Evolutionary conservation across 768 basidiomycete genomes (phyloP).

Genomic region (Baorangia bicolor): DNA sequence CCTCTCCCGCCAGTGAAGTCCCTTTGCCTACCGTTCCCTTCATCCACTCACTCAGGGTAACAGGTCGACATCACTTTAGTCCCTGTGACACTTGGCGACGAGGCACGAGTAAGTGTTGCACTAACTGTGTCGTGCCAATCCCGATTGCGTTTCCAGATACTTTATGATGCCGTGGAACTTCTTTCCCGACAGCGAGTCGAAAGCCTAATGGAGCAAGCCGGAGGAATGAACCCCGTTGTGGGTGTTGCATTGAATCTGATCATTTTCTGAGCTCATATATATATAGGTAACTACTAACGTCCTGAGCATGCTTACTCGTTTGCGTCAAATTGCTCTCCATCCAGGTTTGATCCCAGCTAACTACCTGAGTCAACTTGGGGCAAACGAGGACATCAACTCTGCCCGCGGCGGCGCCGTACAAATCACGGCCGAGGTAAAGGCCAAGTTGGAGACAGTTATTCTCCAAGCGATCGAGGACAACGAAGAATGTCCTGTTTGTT

Average conservation of each 20-base stretch:
- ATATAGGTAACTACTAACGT: conserved; percentile 65
- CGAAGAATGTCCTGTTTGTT: conserved; percentile 83
- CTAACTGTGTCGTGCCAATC: not conserved
- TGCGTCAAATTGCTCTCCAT: conserved; percentile 81
- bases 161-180: conserved; percentile 71
- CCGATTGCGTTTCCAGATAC: conserved; percentile 35
- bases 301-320: conserved; percentile 79
- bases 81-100: conserved; percentile 60
- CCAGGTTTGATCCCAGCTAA: conserved; percentile 69
- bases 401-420: conserved; percentile 26
- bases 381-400: conserved; percentile 27
- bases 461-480: conserved; percentile 72
- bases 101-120: conserved; percentile 56
- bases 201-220: conserved; percentile 44
- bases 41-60: conserved; percentile 3
- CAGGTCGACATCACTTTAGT: conserved; percentile 79
- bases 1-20: conserved; percentile 64
- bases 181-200: conserved; percentile 64
- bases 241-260: not conserved
- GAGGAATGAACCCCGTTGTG: conserved; percentile 44
- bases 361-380: conserved; percentile 64
- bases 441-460: conserved; percentile 55
- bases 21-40: not conserved
- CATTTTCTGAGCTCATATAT: conserved; percentile 2
- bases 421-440: conserved; percentile 53